Evolutionary conservation across 805 yeast species (phyloP).

Genomic region (Cyberlindnera galapagoensis): DNA sequence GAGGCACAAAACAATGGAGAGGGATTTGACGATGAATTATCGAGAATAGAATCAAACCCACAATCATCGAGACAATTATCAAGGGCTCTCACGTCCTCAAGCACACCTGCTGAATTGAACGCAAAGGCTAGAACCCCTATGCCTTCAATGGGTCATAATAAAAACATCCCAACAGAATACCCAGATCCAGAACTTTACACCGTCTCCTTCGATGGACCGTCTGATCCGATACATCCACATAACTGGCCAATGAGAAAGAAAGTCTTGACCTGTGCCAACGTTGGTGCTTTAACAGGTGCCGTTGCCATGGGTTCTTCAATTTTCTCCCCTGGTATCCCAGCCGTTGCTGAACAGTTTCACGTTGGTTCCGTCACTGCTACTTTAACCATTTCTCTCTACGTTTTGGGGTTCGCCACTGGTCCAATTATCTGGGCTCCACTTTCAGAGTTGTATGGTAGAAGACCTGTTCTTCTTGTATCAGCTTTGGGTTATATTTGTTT

Average conservation of each 20-base stretch:
- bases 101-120: slow-evolving; percentile 23
- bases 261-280: slow-evolving; percentile 33
- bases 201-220: slow-evolving; percentile 71
- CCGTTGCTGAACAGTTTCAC: slow-evolving; percentile 43
- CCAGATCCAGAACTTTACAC: slow-evolving; percentile 63
- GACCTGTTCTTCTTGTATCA: slow-evolving; percentile 50
- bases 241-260: slow-evolving; percentile 59
- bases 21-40: slow-evolving; percentile 3
- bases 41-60: slow-evolving; percentile 11
- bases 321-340: slow-evolving; percentile 55
- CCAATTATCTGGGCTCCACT: slow-evolving; percentile 89
- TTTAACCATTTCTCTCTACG: slow-evolving; percentile 73
- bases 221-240: slow-evolving; percentile 76
- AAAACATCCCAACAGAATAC: slow-evolving; percentile 33
- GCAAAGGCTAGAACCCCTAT: slow-evolving; percentile 31
- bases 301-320: slow-evolving; percentile 81
- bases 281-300: slow-evolving; percentile 44
- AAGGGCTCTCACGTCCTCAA: slow-evolving; percentile 35
- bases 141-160: slow-evolving; percentile 62
- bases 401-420: slow-evolving; percentile 91
- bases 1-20: slow-evolving; percentile 2
- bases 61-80: slow-evolving; percentile 31
- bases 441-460: slow-evolving; percentile 74
- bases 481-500: slow-evolving; percentile 52
- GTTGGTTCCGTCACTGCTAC: slow-evolving; percentile 66